Evolutionary conservation across 2,329 filamentous ascomycete species (phyloP).

Genomic region (Paecilomyces dactylethromorphus): DNA sequence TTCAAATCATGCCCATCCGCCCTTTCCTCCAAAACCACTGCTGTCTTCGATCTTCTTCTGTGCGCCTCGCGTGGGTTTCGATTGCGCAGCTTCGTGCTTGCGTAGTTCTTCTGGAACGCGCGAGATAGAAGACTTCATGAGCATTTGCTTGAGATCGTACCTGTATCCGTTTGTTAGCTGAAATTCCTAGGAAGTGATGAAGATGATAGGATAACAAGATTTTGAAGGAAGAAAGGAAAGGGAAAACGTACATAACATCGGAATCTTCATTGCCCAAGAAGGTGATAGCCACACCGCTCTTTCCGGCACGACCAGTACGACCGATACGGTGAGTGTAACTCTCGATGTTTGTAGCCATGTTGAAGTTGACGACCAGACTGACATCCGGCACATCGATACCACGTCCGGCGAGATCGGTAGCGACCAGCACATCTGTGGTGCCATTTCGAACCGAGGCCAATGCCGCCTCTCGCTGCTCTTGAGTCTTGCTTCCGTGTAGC

Average conservation of each 20-base stretch:
- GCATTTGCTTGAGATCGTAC: constrained; percentile 90
- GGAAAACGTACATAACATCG: constrained; percentile 64
- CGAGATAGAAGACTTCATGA: constrained; percentile 80
- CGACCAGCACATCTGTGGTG: constrained; percentile 79
- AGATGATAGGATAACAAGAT: constrained; percentile 1
- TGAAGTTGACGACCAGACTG: constrained; percentile 93
- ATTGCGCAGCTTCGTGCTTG: constrained; percentile 86
- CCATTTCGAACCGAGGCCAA: constrained; percentile 77
- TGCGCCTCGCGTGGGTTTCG: constrained; percentile 54
- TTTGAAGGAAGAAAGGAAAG: not conserved
- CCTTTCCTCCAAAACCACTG: constrained; percentile 29
- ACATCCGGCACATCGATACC: constrained; percentile 98
- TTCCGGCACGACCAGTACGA: constrained; percentile 93
- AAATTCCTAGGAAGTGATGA: not conserved
- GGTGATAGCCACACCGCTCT: constrained; percentile 92
- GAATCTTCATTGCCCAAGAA: constrained; percentile 87
- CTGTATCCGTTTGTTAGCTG: constrained; percentile 22
- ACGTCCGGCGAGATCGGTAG: constrained; percentile 89
- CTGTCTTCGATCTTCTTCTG: constrained; percentile 44
- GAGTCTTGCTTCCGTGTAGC: constrained; percentile 90
- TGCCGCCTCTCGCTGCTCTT: constrained; percentile 94
- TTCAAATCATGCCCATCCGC: constrained; percentile 19
- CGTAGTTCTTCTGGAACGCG: constrained; percentile 86
- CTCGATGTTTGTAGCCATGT: constrained; percentile 92
- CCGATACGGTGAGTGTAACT: constrained; percentile 95